phyloP scores from a whole-genome alignment of 176 grass and related monocot genomes.

The Bromus sterilis region DNA sequence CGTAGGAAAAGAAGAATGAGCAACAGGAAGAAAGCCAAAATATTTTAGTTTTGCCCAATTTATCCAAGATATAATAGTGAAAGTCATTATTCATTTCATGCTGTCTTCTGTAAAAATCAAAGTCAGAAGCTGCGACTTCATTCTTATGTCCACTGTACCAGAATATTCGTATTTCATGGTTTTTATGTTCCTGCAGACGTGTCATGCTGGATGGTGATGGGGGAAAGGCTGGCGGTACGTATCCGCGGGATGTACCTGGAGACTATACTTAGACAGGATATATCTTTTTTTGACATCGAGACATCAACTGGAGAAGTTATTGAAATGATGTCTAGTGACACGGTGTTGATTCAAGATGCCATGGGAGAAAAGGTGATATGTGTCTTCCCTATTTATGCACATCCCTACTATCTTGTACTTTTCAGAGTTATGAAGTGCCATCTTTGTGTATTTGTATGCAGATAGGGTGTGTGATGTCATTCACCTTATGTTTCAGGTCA shows the following conservation, averaged over 20 bases:
- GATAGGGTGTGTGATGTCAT: neutral
- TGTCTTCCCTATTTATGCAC: neutral
- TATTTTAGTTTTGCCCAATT: neutral
- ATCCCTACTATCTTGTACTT: neutral
- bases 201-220: conserved; percentile 55
- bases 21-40: neutral
- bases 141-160: neutral
- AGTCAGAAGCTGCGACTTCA: neutral
- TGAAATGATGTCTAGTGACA: conserved; percentile 64
- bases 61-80: neutral
- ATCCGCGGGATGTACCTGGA: conserved; percentile 66
- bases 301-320: conserved; percentile 66
- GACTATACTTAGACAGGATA: conserved; percentile 58
- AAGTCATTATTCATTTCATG: neutral
- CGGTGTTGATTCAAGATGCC: conserved; percentile 68
- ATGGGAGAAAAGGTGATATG: conserved; percentile 65
- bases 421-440: neutral
- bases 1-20: neutral
- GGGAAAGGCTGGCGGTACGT: conserved; percentile 57
- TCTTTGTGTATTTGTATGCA: neutral
- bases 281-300: conserved; percentile 62
- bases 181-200: conserved; percentile 39
- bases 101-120: neutral
- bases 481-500: neutral
- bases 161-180: neutral